phyloP scores from a whole-genome alignment of 1,284 basidiomycete species.

The Trichosporon coremiiforme region DNA sequence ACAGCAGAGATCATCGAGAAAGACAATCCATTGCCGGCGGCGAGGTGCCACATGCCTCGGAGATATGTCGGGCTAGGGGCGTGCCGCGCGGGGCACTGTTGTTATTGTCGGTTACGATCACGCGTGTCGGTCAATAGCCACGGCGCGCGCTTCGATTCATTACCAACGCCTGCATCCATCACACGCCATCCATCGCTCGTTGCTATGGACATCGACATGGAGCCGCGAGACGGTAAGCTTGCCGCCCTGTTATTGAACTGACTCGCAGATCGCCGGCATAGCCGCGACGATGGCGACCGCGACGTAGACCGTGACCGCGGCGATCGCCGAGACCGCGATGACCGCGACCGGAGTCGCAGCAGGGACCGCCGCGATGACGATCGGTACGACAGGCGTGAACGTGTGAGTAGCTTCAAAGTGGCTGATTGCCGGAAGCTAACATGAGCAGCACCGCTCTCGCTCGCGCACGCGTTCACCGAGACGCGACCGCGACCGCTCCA shows the following conservation, averaged over 20 bases:
- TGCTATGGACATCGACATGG: slow-evolving; percentile 13
- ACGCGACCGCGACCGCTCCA: slow-evolving; percentile 37
- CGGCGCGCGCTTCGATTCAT: neutral
- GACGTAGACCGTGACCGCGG: slow-evolving; percentile 21
- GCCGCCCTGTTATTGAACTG: neutral
- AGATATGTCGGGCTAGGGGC: neutral
- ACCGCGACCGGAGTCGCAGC: slow-evolving; percentile 17
- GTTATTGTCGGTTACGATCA: slow-evolving; percentile 16
- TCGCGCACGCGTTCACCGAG: slow-evolving; percentile 27
- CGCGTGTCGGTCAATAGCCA: slow-evolving; percentile 14
- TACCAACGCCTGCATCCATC: neutral
- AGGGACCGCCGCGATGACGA: slow-evolving; percentile 15
- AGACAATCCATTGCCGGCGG: neutral
- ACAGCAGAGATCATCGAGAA: neutral
- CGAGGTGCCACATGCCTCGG: slow-evolving; percentile 13
- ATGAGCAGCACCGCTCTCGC: slow-evolving; percentile 20
- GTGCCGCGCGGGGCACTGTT: slow-evolving; percentile 10
- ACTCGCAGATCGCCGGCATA: neutral
- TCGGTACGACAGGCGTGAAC: neutral
- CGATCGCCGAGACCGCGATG: slow-evolving; percentile 20
- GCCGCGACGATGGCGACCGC: slow-evolving; percentile 15
- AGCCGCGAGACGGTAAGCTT: slow-evolving; percentile 5
- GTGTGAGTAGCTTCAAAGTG: slow-evolving; percentile 9
- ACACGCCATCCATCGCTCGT: slow-evolving; percentile 12
- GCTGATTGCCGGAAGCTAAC: neutral